A percentile compares a stretch with the other conserved stretches of the same genome.
Conservation (phyloP, 169 alveolate species). For the Plasmodium gallinaceum region DNA sequence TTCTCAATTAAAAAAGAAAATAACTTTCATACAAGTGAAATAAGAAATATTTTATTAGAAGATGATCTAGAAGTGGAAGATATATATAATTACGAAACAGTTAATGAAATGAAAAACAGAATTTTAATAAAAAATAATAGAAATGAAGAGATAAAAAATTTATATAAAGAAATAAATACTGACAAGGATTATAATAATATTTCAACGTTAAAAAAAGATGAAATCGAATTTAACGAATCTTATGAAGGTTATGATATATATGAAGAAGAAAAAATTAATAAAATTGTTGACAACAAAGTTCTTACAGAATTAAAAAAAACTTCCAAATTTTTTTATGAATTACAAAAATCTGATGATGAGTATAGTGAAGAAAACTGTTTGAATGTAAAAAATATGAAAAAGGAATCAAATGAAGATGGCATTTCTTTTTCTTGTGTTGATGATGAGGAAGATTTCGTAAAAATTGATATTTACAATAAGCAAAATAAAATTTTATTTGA, state of each 20-base stretch:
- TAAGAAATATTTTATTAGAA: neutral
- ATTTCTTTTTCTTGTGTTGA: neutral
- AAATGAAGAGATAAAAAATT: slow-evolving; percentile 16
- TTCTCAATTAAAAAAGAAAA: neutral
- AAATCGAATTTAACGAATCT: neutral
- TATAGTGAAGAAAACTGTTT: neutral
- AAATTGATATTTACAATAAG: slow-evolving; percentile 4
- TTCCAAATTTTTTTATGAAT: neutral
- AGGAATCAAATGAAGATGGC: neutral
- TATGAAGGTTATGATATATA: neutral
- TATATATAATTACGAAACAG: slow-evolving; percentile 59
- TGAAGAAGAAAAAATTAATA: slow-evolving; percentile 34
- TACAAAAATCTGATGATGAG: neutral
- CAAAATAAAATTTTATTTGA: slow-evolving; percentile 30
- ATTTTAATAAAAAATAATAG: slow-evolving; percentile 49
- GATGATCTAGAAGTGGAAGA: slow-evolving; percentile 67
- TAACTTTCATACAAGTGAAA: neutral
- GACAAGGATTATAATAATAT: neutral
- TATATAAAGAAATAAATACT: slow-evolving; percentile 16
- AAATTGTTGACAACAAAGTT: slow-evolving; percentile 19
- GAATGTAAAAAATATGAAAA: neutral
- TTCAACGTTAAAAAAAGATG: neutral
- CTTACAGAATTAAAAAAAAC: slow-evolving; percentile 4
- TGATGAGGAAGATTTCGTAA: slow-evolving; percentile 11
- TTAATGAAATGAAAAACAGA: slow-evolving; percentile 51